Conservation (phyloP, 176 grass and related monocot species). For the Oryza glaberrima region DNA sequence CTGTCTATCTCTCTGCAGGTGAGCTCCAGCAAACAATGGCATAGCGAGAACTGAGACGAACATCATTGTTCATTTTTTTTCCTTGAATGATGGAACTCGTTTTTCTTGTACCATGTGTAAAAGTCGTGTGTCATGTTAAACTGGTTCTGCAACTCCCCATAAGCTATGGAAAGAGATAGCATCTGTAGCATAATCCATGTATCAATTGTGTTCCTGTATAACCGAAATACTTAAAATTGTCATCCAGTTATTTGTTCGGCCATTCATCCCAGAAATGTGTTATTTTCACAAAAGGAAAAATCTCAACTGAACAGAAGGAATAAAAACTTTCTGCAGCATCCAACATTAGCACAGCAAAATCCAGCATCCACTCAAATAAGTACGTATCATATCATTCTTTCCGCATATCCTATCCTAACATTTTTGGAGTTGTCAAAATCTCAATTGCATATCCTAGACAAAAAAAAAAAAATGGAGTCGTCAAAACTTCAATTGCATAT, state of each 20-base stretch:
- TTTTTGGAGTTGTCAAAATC: neutral
- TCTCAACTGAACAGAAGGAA: neutral
- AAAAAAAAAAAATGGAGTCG: neutral
- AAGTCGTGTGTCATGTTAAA: conserved; percentile 43
- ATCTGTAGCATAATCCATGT: conserved; percentile 40
- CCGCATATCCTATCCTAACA: neutral
- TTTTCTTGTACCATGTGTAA: conserved; percentile 58
- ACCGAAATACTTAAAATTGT: conserved; percentile 13
- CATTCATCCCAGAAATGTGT: neutral
- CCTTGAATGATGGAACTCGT: conserved; percentile 43
- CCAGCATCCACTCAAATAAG: neutral
- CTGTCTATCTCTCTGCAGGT: conserved; percentile 7
- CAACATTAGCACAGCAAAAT: neutral
- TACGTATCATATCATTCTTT: neutral
- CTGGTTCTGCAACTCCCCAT: conserved; percentile 26
- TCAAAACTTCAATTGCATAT: neutral
- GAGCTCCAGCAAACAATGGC: neutral
- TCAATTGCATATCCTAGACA: neutral
- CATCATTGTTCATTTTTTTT: conserved; percentile 52
- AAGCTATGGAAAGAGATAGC: conserved; percentile 45
- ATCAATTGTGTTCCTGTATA: conserved; percentile 30
- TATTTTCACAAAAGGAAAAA: neutral
- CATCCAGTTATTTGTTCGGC: neutral
- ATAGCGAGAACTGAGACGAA: conserved; percentile 38
- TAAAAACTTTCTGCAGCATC: neutral